Percentiles rank a stretch among this genome's conserved stretches.
Conservation (phyloP, 2,329 filamentous ascomycete species). For the Calycina herbarum region DNA sequence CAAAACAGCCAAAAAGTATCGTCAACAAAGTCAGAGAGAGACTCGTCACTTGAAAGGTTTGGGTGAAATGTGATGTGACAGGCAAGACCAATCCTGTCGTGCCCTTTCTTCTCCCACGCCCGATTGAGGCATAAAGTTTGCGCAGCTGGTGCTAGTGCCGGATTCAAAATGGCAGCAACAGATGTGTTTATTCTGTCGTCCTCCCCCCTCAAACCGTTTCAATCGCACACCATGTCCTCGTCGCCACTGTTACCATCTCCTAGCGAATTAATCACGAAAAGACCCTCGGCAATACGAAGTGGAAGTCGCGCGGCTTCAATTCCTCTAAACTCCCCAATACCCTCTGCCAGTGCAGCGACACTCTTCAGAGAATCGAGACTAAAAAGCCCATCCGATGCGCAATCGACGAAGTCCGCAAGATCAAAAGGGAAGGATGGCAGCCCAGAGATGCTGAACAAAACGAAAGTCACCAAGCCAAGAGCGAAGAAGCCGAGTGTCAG, state of each 20-base stretch:
- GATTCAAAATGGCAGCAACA: slow-evolving; percentile 40
- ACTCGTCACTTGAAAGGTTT: slow-evolving; percentile 3
- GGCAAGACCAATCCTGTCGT: slow-evolving; percentile 28
- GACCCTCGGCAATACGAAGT: slow-evolving; percentile 36
- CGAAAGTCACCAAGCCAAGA: slow-evolving; percentile 16
- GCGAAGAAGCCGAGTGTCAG: slow-evolving; percentile 12
- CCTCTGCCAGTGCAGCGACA: slow-evolving; percentile 46
- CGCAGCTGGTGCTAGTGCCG: neutral
- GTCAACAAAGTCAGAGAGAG: slow-evolving; percentile 1
- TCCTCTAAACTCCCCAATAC: slow-evolving; percentile 39
- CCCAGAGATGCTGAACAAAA: neutral
- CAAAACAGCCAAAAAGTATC: neutral
- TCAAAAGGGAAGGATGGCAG: neutral
- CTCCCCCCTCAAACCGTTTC: slow-evolving; percentile 29
- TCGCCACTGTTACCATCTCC: slow-evolving; percentile 51
- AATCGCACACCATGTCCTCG: slow-evolving; percentile 31
- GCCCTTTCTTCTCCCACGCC: slow-evolving; percentile 21
- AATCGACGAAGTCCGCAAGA: slow-evolving; percentile 7
- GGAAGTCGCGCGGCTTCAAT: slow-evolving; percentile 43
- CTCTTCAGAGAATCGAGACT: slow-evolving; percentile 19
- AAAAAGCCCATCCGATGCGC: slow-evolving; percentile 11
- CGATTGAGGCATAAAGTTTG: slow-evolving; percentile 30
- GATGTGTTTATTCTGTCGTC: slow-evolving; percentile 39
- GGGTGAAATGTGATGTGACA: slow-evolving; percentile 14
- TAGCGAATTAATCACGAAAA: slow-evolving; percentile 45